Evolutionary conservation across 768 basidiomycete genomes (phyloP).

Genomic region (Calocera viscosa): DNA sequence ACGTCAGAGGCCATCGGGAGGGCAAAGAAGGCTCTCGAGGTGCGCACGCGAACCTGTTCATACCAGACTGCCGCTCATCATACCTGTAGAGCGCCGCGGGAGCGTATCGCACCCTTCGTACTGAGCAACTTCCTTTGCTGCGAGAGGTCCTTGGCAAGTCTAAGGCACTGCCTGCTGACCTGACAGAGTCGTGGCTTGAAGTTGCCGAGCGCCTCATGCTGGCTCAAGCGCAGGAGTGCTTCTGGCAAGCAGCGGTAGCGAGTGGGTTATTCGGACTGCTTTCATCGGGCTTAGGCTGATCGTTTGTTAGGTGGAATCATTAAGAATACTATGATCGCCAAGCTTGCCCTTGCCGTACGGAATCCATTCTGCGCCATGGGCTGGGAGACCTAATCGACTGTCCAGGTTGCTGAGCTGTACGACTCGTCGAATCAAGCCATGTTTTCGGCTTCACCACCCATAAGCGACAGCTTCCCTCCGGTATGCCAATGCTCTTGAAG

Average conservation of each 20-base stretch:
- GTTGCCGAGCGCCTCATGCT: conserved; percentile 67
- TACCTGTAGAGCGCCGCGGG: conserved; percentile 53
- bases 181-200: conserved; percentile 47
- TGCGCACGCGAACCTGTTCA: neutral
- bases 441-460: conserved; percentile 21
- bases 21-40: conserved; percentile 50
- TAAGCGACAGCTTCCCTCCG: conserved; percentile 21
- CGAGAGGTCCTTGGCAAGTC: conserved; percentile 32
- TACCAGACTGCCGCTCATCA: neutral
- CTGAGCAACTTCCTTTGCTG: conserved; percentile 43
- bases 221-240: conserved; percentile 93
- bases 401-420: conserved; percentile 54
- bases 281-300: neutral
- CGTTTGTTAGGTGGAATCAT: conserved; percentile 30
- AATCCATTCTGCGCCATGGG: neutral
- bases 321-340: conserved; percentile 74
- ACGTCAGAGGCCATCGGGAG: conserved; percentile 64
- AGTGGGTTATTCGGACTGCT: conserved; percentile 35
- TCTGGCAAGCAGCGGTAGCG: conserved; percentile 82
- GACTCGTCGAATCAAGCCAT: conserved; percentile 31
- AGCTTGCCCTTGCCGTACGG: conserved; percentile 59
- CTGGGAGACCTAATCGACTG: neutral
- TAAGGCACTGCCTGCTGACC: conserved; percentile 51
- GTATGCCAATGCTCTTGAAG: conserved; percentile 10
- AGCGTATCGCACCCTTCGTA: conserved; percentile 47